Percentiles rank a stretch among this genome's conserved stretches.
These are phyloP conservation scores for Triadica sebifera DNA, from an alignment of 345 rosid species.

Conservation along the genomic window DNA sequence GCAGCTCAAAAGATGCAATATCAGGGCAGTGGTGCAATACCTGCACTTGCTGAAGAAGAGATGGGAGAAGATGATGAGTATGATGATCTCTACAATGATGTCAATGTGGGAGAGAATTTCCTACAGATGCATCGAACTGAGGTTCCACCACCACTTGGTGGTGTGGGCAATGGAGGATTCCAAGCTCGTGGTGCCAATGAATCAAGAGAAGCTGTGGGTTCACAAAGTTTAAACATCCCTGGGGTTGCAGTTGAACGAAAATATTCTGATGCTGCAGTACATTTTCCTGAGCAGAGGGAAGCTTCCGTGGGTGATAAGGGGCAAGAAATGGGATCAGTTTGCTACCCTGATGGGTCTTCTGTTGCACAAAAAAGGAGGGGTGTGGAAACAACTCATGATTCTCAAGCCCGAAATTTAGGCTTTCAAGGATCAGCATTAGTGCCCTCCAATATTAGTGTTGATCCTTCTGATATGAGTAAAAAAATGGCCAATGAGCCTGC, in stretches of 20 bases:
- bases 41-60: slow-evolving; percentile 83
- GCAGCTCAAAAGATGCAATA: slow-evolving; percentile 49
- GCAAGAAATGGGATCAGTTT: slow-evolving; percentile 46
- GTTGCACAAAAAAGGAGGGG: slow-evolving; percentile 41
- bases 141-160: slow-evolving; percentile 37
- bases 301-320: slow-evolving; percentile 34
- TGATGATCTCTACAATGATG: slow-evolving; percentile 85
- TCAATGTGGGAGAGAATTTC: slow-evolving; percentile 79
- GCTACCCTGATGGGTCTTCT: slow-evolving; percentile 46
- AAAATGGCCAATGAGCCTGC: slow-evolving; percentile 49
- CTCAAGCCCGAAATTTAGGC: slow-evolving; percentile 42
- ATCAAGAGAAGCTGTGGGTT: slow-evolving; percentile 37
- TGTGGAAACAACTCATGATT: slow-evolving; percentile 37
- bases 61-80: slow-evolving; percentile 77
- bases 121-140: slow-evolving; percentile 57
- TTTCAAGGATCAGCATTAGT: slow-evolving; percentile 49
- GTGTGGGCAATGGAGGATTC: slow-evolving; percentile 38
- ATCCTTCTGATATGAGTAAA: slow-evolving; percentile 46
- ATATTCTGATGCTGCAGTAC: slow-evolving; percentile 34
- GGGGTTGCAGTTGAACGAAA: slow-evolving; percentile 48
- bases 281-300: slow-evolving; percentile 35
- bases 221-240: slow-evolving; percentile 38
- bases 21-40: slow-evolving; percentile 77
- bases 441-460: slow-evolving; percentile 34
- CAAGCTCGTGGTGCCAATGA: slow-evolving; percentile 38